A percentile compares a stretch with the other conserved stretches of the same genome.
These are phyloP conservation scores for Diutina pseudorugosa DNA, from an alignment of 1,139 yeast species.

Conservation along the genomic window DNA sequence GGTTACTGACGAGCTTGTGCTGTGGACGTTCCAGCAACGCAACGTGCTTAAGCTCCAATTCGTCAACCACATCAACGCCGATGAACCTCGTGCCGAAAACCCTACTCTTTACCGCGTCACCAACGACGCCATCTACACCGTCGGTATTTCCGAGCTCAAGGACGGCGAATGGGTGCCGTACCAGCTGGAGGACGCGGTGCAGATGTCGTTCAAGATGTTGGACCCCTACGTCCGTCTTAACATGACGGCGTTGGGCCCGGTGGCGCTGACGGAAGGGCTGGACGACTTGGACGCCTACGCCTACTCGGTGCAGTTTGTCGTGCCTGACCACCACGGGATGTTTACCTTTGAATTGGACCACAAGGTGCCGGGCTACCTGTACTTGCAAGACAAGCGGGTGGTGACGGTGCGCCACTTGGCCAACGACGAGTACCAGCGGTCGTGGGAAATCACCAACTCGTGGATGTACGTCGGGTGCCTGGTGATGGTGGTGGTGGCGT, in stretches of 20 bases:
- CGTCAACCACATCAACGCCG: slow-evolving; percentile 40
- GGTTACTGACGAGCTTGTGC: slow-evolving; percentile 41
- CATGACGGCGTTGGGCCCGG: slow-evolving; percentile 33
- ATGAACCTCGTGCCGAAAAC: slow-evolving; percentile 21
- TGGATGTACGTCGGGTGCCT: slow-evolving; percentile 83
- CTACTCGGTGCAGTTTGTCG: slow-evolving; percentile 37
- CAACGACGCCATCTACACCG: slow-evolving; percentile 52
- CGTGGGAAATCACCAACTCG: slow-evolving; percentile 87
- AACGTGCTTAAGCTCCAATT: slow-evolving; percentile 48
- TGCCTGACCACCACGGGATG: slow-evolving; percentile 97
- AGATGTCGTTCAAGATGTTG: slow-evolving; percentile 78
- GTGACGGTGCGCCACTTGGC: slow-evolving; percentile 91
- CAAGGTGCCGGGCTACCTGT: slow-evolving; percentile 68
- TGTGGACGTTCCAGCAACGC: slow-evolving; percentile 70
- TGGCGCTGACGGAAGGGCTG: slow-evolving; percentile 30
- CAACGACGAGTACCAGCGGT: slow-evolving; percentile 87
- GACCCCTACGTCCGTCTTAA: slow-evolving; percentile 89
- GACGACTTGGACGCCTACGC: slow-evolving; percentile 27
- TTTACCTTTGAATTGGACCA: slow-evolving; percentile 78
- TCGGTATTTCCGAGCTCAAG: slow-evolving; percentile 56
- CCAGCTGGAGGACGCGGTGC: slow-evolving; percentile 44
- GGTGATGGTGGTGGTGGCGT: slow-evolving; percentile 53
- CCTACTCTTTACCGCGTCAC: slow-evolving; percentile 54
- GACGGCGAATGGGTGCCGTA: slow-evolving; percentile 63
- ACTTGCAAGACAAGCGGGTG: slow-evolving; percentile 49